Base-by-base conservation (phyloP, 2,329 filamentous ascomycete species). In the Colletotrichum musae region DNA sequence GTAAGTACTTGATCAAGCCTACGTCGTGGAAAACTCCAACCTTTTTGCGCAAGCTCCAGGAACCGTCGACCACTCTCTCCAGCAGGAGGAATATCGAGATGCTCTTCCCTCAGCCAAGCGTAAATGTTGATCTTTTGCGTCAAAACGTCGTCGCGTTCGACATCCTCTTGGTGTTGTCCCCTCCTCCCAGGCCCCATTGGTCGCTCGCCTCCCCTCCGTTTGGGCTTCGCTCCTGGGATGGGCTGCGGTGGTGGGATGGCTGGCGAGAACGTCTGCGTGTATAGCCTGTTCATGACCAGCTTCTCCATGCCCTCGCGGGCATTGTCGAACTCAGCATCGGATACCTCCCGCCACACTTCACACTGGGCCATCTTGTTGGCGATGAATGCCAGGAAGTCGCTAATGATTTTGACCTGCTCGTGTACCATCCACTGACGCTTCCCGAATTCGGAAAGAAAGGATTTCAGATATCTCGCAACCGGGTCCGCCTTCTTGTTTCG, bases 361-460 rank as follows among this genome's bases (percentile, higher is more conserved):
- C 96, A 99, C 72, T 94, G 89, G 15, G 92, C 94, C 97, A 99
- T 99, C 84, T 98, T 98, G 82, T 97, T 97, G 62, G 93, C 93
- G 72, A 99, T 99, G 76, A 99, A 99, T 52, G 94, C 91, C 56
- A 99, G 85, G 74, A 99, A 99, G 79, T 99, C 97, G 73, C 94
- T 91, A 70, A 99, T 97, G 71, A 99, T 98, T 82, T 99, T 99
- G 78, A 98, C 96, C 80, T 99, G 96, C 82, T 99, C 96, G 78
- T 99, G 96, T 6, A 98, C 96, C 93, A 97, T 97, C 96, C 96
- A 99, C 80, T 98, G 96, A 74, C 95, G 94, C 84, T 98, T 99
- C 43, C 91, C 94, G 81, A 99, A 99, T 79, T 99, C 97, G 57
- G 90, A 91, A 36, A 99, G 83, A 76, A 99, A 99, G 0, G 96